A percentile compares a stretch with the other conserved stretches of the same genome.
phyloP scores from a whole-genome alignment of 31 red algal species.

The Endocladia muricata region DNA sequence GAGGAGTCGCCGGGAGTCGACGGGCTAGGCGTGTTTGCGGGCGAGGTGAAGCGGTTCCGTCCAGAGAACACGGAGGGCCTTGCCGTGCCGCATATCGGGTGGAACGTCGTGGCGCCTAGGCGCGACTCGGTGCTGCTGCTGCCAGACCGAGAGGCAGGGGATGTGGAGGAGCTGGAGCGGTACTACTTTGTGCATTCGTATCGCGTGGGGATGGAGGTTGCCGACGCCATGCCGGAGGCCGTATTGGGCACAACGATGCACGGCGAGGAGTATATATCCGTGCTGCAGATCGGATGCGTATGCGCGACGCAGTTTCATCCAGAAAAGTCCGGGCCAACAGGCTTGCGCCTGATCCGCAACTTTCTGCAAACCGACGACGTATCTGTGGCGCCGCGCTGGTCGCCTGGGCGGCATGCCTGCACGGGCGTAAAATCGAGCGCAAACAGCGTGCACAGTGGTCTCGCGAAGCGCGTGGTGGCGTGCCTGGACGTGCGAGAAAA shows the following conservation, averaged over 20 bases:
- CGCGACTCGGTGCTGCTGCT: slow-evolving; percentile 2
- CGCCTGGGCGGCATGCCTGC: too few species aligned
- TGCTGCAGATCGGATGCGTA: slow-evolving; percentile 50
- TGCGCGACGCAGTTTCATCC: slow-evolving; percentile 90
- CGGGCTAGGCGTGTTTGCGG: slow-evolving; percentile 66
- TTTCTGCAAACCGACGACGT: slow-evolving; percentile 35
- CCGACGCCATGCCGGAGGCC: not conserved
- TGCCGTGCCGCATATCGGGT: slow-evolving; percentile 74
- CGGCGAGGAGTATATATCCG: slow-evolving; percentile 42
- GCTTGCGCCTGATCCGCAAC: slow-evolving; percentile 67
- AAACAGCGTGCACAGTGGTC: slow-evolving; percentile 11
- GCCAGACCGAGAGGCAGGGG: slow-evolving; percentile 7
- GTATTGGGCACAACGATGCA: slow-evolving; percentile 33
- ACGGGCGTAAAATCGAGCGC: not conserved
- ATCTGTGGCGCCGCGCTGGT: not conserved
- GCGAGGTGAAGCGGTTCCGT: slow-evolving; percentile 47
- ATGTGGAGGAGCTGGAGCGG: not conserved
- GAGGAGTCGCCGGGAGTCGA: slow-evolving; percentile 58
- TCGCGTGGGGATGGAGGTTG: slow-evolving; percentile 17
- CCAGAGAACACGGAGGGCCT: slow-evolving; percentile 5
- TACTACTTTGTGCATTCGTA: slow-evolving; percentile 90
- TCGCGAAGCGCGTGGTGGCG: slow-evolving; percentile 89
- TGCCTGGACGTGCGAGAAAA: slow-evolving; percentile 96
- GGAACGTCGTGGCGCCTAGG: slow-evolving; percentile 43
- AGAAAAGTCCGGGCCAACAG: slow-evolving; percentile 67